Percentiles rank a stretch among this genome's conserved stretches.
Conservation (phyloP, 2,329 filamentous ascomycete genomes). For the Westerdykella ornata region DNA sequence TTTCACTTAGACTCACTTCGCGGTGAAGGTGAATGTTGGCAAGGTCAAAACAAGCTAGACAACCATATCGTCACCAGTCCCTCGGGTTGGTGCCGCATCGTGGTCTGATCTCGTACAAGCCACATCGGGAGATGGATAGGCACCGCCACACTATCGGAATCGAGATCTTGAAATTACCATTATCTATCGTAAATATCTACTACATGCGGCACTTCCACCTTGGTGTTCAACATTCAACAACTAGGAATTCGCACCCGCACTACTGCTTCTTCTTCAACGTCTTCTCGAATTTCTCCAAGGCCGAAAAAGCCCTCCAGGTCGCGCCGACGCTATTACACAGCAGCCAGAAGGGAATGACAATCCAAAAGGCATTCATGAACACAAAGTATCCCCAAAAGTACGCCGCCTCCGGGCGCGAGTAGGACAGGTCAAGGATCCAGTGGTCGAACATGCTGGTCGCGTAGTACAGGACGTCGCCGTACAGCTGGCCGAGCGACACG, state of each 20-base stretch:
- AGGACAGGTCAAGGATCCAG: constrained; percentile 47
- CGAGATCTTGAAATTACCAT: not conserved
- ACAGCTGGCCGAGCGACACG: constrained; percentile 57
- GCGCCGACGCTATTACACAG: constrained; percentile 32
- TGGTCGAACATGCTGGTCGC: constrained; percentile 57
- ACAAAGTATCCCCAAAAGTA: constrained; percentile 64
- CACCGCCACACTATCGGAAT: not conserved
- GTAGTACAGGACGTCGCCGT: constrained; percentile 59
- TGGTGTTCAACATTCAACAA: not conserved
- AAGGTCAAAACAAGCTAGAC: constrained; percentile 1
- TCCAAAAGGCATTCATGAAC: constrained; percentile 61
- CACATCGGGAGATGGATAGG: not conserved
- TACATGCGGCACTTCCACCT: not conserved
- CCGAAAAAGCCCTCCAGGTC: constrained; percentile 29
- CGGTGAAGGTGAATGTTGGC: no score
- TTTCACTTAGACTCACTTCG: no score
- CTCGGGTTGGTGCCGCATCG: not conserved
- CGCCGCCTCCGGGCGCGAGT: constrained; percentile 55
- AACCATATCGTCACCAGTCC: not conserved
- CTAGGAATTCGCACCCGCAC: constrained; percentile 3
- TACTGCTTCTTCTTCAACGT: constrained; percentile 31
- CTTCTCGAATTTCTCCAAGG: constrained; percentile 32
- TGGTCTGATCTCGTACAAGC: no score
- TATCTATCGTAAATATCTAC: not conserved
- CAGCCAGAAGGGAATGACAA: constrained; percentile 48